Evolutionary conservation across 208 protist species (phyloP).

Genomic region (Plasmodiophora brassicae): DNA sequence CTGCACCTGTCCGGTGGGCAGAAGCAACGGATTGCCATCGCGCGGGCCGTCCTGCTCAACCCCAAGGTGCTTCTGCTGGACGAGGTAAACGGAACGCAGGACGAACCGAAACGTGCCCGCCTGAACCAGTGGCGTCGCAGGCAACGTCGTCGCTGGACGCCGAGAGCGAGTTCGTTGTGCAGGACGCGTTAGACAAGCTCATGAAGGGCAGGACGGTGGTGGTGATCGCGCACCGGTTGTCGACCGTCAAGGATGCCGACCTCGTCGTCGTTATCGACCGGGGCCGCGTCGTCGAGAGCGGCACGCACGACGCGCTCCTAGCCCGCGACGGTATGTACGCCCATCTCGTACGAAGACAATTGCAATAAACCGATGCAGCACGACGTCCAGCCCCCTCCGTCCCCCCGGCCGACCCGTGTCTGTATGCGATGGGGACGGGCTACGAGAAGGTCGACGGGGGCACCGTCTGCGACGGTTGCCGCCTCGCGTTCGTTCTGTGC

Average conservation of each 20-base stretch:
- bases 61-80: conserved; percentile 49
- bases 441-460: too few species aligned
- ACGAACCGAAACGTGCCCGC: too few species aligned
- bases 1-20: conserved; percentile 55
- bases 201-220: conserved; percentile 38
- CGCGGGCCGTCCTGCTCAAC: conserved; percentile 49
- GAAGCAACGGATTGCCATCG: conserved; percentile 62
- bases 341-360: neutral
- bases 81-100: too few species aligned
- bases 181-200: conserved; percentile 35
- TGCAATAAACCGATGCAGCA: neutral
- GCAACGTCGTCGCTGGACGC: conserved; percentile 46
- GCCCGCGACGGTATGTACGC: neutral
- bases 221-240: conserved; percentile 53
- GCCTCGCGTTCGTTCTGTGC: too few species aligned
- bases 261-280: conserved; percentile 56
- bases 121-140: too few species aligned
- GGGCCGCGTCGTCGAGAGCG: conserved; percentile 56
- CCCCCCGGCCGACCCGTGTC: too few species aligned
- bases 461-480: too few species aligned
- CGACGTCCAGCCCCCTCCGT: too few species aligned
- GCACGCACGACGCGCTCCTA: conserved; percentile 41
- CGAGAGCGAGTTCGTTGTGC: conserved; percentile 41
- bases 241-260: conserved; percentile 64
- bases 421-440: too few species aligned